Conservation (phyloP, 108 stramenopile genomes). For the Conticribra weissflogii region DNA sequence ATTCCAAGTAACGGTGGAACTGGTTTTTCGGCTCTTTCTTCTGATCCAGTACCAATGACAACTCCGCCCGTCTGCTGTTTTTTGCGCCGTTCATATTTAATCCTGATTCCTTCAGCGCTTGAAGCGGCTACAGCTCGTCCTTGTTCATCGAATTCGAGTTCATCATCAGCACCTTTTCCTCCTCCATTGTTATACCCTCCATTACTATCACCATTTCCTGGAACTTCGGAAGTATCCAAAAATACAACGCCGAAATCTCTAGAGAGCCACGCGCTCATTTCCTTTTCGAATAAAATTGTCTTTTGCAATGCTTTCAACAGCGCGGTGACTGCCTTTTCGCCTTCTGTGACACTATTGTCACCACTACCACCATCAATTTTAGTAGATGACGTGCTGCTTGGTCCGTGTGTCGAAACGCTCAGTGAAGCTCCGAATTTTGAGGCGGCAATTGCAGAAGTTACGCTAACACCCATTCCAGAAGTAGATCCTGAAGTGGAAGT, state of each 20-base stretch:
- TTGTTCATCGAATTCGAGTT: constrained; percentile 55
- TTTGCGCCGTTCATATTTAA: constrained; percentile 60
- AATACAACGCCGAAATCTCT: constrained; percentile 70
- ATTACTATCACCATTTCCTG: constrained; percentile 20
- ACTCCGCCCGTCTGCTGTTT: constrained; percentile 15
- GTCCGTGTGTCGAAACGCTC: constrained; percentile 28
- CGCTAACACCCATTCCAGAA: not conserved
- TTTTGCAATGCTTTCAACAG: constrained; percentile 94
- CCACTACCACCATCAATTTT: constrained; percentile 3
- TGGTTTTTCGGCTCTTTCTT: constrained; percentile 48
- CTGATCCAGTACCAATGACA: constrained; percentile 15
- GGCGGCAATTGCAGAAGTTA: constrained; percentile 29
- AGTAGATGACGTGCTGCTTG: not conserved
- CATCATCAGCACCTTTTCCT: constrained; percentile 39
- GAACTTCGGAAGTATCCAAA: constrained; percentile 9
- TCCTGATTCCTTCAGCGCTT: constrained; percentile 69
- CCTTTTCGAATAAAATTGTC: constrained; percentile 95
- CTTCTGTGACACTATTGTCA: constrained; percentile 16
- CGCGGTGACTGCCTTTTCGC: constrained; percentile 87
- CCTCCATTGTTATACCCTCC: constrained; percentile 16
- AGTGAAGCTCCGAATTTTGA: constrained; percentile 36
- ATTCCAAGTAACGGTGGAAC: constrained; percentile 76
- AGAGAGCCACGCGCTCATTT: constrained; percentile 86
- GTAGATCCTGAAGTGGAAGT: constrained; percentile 1
- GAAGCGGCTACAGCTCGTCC: constrained; percentile 55